phyloP scores from a whole-genome alignment of 2,329 filamentous ascomycete genomes.

The Trichoderma brevicompactum region DNA sequence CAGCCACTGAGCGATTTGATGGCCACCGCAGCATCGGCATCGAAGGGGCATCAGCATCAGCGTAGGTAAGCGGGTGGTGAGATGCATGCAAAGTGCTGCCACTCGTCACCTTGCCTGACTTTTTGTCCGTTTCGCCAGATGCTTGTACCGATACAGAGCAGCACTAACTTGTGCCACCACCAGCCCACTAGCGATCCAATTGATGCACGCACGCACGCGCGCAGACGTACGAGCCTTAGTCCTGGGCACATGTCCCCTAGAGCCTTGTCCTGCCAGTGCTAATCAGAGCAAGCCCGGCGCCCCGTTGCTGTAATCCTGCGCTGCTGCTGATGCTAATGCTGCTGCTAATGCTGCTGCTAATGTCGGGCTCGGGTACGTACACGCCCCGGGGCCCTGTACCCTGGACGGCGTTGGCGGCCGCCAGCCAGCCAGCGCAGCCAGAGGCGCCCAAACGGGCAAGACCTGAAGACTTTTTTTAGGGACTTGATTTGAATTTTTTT shows the following conservation, averaged over 20 bases:
- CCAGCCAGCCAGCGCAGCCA: slow-evolving; percentile 29
- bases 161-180: too few relatives aligned
- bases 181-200: background rate
- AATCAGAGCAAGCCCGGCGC: background rate
- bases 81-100: background rate
- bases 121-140: background rate
- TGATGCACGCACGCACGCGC: slow-evolving; percentile 13
- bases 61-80: slow-evolving; percentile 17
- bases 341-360: too few relatives aligned
- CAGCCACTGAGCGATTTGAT: slow-evolving; percentile 24
- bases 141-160: too few relatives aligned
- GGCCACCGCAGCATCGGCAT: slow-evolving; percentile 1
- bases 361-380: background rate
- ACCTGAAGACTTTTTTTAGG: slow-evolving; percentile 10
- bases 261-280: background rate
- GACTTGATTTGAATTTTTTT: background rate
- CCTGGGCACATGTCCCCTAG: slow-evolving; percentile 15
- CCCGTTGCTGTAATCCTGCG: background rate
- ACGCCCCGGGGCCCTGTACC: slow-evolving; percentile 11
- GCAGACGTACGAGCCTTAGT: background rate
- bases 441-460: slow-evolving; percentile 28
- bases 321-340: background rate
- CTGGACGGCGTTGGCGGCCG: slow-evolving; percentile 21
- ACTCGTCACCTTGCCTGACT: background rate
- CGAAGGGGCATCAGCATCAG: slow-evolving; percentile 8